Conservation (phyloP, 2,329 filamentous ascomycete species). For the Apiospora aurea region DNA sequence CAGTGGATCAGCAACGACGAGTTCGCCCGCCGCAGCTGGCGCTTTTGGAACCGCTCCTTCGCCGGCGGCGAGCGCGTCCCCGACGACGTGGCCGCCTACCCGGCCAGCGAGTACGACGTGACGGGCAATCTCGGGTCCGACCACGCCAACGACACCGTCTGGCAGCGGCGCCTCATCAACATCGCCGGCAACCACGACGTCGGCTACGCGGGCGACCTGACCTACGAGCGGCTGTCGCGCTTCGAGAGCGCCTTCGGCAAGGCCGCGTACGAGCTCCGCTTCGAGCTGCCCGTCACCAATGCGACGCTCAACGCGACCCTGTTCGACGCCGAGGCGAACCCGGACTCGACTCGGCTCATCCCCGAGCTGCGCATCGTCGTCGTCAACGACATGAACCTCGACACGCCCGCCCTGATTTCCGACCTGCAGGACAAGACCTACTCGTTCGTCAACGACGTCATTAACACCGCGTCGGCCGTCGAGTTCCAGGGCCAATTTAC, state of each 20-base stretch:
- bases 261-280: slow-evolving; percentile 89
- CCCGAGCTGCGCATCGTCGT: slow-evolving; percentile 84
- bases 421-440: slow-evolving; percentile 80
- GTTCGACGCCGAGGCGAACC: slow-evolving; percentile 51
- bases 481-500: slow-evolving; percentile 73
- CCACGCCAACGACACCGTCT: slow-evolving; percentile 59
- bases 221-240: slow-evolving; percentile 73
- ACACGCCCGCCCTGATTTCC: slow-evolving; percentile 75
- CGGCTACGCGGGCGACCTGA: slow-evolving; percentile 93
- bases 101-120: slow-evolving; percentile 56
- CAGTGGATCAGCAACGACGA: slow-evolving; percentile 93
- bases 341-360: slow-evolving; percentile 53
- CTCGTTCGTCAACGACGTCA: slow-evolving; percentile 74
- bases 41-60: slow-evolving; percentile 87
- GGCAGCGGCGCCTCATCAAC: slow-evolving; percentile 84
- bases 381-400: slow-evolving; percentile 93
- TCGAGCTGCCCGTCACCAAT: slow-evolving; percentile 60
- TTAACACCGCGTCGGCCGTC: slow-evolving; percentile 67
- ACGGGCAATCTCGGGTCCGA: slow-evolving; percentile 56
- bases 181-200: slow-evolving; percentile 96
- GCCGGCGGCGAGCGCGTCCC: slow-evolving; percentile 69
- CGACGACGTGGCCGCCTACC: slow-evolving; percentile 59
- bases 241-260: slow-evolving; percentile 89
- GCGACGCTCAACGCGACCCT: slow-evolving; percentile 49
- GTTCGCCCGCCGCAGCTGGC: slow-evolving; percentile 73